Conservation (phyloP, 371 early-diverging fungal genomes). For the Synchytrium microbalum region DNA sequence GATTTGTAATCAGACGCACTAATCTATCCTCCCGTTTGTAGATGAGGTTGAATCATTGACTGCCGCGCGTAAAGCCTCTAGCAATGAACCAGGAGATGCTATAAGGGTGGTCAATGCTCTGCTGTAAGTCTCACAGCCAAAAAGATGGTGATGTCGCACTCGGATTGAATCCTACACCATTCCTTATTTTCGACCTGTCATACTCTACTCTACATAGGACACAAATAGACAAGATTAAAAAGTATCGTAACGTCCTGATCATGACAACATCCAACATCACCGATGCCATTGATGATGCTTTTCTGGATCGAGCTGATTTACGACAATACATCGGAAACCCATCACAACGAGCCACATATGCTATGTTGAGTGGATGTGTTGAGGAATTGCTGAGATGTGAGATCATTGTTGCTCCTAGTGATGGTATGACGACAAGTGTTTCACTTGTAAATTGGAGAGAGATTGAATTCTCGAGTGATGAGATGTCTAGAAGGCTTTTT, state of each 20-base stretch:
- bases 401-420: constrained; percentile 22
- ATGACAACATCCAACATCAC: constrained; percentile 59
- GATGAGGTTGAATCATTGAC: constrained; percentile 63
- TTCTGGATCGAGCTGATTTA: constrained; percentile 47
- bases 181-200: too few species aligned
- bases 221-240: constrained; percentile 43
- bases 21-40: constrained; percentile 11
- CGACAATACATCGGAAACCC: constrained; percentile 44
- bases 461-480: constrained; percentile 15
- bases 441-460: constrained; percentile 23
- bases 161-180: too few species aligned
- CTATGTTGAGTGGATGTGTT: constrained; percentile 40
- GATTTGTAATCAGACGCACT: neutral
- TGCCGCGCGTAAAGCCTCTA: constrained; percentile 48
- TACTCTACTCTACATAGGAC: neutral
- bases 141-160: neutral
- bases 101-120: constrained; percentile 38
- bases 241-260: constrained; percentile 43
- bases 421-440: constrained; percentile 1
- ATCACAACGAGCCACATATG: constrained; percentile 40
- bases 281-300: constrained; percentile 50
- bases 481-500: constrained; percentile 11
- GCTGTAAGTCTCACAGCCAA: neutral
- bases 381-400: constrained; percentile 37
- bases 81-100: constrained; percentile 52